Base-by-base conservation (phyloP, 208 protist genomes). In the Trypanosoma melophagium region DNA sequence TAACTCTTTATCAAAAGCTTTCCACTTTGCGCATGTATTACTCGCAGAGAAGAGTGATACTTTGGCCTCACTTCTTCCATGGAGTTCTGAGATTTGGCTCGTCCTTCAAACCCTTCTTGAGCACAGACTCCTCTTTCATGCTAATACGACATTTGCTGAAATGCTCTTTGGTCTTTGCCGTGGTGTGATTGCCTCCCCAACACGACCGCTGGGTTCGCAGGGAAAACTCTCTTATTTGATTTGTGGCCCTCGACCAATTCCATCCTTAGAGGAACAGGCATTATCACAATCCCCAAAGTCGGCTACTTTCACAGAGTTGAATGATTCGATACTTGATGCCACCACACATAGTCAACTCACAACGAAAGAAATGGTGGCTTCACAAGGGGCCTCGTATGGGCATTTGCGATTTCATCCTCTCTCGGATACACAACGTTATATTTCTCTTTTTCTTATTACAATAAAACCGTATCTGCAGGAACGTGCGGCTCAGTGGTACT, bases 121-220 rank as follows among this genome's bases (percentile, higher is more conserved):
- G 75, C 75, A 83, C 19, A 47, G 80, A 22, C 74, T 92, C 12
- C 70, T 95, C 9, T 71, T 78, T 45, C 71, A 87, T 60, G 79
- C 82, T 0, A 79, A 89, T 55, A 90, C 81, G 5, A 87, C 84
- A 14, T 90, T 92, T 66, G 71, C 80, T 2, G 89, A 95, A 55
- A 77, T 89, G 54, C 79, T 95, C 45, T 92, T 95, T 52, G 86
- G 82, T 10, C 75, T 95, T 21, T 69, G 74, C 5, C 78, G 85
- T 16, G 73, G 74, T 3, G 47, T 50, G 17, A 69, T 69, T 51
- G 41, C 35, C 19, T 66, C 62, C 10, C 68, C 69, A 19, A 16
- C 62, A 17, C 19, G 19, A 16, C 75, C 51, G 38, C 49, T 76
- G 2, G 19, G 63, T 17, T 65, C 66, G 0, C 66, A 61, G 22